These are phyloP conservation scores for Botryotinia narcissicola DNA, from an alignment of 2,329 filamentous ascomycete species.

Conservation along the genomic window DNA sequence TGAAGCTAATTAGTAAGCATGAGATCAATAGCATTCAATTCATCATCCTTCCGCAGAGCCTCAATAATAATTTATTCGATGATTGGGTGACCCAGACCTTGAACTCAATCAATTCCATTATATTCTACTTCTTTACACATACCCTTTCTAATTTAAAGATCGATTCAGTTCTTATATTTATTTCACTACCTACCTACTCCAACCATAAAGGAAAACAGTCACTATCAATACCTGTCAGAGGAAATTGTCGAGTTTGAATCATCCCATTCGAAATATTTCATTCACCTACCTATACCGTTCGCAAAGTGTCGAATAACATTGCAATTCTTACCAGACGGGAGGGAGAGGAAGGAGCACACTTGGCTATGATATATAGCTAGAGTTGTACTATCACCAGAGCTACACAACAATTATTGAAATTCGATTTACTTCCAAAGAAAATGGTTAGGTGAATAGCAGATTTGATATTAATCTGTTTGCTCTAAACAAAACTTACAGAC, in stretches of 20 bases:
- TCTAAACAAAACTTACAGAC: background rate
- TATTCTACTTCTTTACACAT: background rate
- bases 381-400: background rate
- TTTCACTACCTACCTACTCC: background rate
- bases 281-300: background rate
- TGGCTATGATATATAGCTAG: background rate
- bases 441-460: background rate
- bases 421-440: background rate
- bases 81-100: background rate
- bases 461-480: background rate
- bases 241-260: background rate
- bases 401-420: background rate
- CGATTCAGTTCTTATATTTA: background rate
- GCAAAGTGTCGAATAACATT: background rate
- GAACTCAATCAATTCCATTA: background rate
- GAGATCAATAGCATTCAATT: background rate
- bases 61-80: background rate
- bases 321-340: background rate
- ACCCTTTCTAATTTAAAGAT: background rate
- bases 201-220: background rate
- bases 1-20: slow-evolving; percentile 11
- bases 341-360: background rate
- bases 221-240: background rate
- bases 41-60: background rate
- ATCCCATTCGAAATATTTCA: background rate